Percentiles rank a stretch among this genome's conserved stretches.
Conservation (phyloP, 495 filamentous ascomycete genomes). For the Jackrogersella minutella region DNA sequence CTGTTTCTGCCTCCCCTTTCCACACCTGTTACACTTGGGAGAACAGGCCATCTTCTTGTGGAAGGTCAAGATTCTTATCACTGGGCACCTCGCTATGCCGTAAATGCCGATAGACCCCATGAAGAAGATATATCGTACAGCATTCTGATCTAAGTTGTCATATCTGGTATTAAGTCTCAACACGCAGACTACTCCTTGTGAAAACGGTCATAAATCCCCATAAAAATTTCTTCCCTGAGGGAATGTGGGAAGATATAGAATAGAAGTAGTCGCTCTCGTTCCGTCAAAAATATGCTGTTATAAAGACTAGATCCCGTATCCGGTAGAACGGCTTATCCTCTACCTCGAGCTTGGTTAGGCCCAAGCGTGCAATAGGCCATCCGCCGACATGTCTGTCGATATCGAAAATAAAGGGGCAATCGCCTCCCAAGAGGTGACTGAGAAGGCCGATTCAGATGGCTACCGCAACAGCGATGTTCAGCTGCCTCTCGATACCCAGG, state of each 20-base stretch:
- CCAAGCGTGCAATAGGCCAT: neutral
- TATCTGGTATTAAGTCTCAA: neutral
- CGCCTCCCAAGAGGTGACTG: slow-evolving; percentile 10
- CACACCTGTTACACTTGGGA: neutral
- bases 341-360: no score
- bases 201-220: neutral
- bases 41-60: slow-evolving; percentile 4
- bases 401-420: slow-evolving; percentile 17
- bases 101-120: slow-evolving; percentile 5
- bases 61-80: slow-evolving; percentile 20
- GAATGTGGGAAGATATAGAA: neutral
- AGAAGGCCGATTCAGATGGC: slow-evolving; percentile 11
- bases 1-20: neutral
- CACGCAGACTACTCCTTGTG: neutral
- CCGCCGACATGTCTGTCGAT: slow-evolving; percentile 3
- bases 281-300: neutral
- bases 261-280: neutral
- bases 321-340: neutral
- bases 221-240: neutral
- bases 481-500: slow-evolving; percentile 11
- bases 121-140: neutral
- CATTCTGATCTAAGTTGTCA: neutral
- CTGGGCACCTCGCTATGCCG: neutral
- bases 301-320: neutral
- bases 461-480: slow-evolving; percentile 23